Conservation (phyloP, 805 yeast species). For the Kodamaea lidongshanica region DNA sequence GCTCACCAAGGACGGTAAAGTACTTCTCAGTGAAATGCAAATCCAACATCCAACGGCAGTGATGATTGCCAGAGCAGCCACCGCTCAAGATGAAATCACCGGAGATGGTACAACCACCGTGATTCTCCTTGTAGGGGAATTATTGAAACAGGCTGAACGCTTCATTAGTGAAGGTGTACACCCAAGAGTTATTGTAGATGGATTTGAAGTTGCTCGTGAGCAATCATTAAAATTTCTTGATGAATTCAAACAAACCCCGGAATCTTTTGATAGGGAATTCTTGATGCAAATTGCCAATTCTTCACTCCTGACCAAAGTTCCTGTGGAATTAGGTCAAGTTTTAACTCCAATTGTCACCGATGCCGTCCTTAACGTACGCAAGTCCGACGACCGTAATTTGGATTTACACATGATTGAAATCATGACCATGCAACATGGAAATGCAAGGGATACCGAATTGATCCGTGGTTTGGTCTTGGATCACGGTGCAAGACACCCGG, state of each 20-base stretch:
- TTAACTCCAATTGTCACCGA: conserved; percentile 94
- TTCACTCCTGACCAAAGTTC: conserved; percentile 82
- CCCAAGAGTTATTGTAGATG: conserved; percentile 91
- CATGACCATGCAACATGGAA: conserved; percentile 95
- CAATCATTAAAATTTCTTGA: conserved; percentile 67
- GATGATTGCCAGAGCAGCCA: conserved; percentile 84
- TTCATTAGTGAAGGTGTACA: conserved; percentile 91
- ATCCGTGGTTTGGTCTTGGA: conserved; percentile 89
- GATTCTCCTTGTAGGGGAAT: conserved; percentile 87
- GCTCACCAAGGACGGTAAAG: conserved; percentile 96
- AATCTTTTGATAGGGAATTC: conserved; percentile 73
- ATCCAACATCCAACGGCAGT: conserved; percentile 54
- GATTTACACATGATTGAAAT: conserved; percentile 97
- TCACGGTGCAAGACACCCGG: conserved; percentile 99
- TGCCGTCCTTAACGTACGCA: conserved; percentile 78
- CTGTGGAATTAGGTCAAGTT: conserved; percentile 66
- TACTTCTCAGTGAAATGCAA: conserved; percentile 90
- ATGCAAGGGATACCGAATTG: conserved; percentile 75
- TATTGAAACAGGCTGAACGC: conserved; percentile 90
- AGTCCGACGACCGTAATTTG: conserved; percentile 41
- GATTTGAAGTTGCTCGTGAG: conserved; percentile 84
- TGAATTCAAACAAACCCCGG: conserved; percentile 48
- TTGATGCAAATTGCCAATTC: conserved; percentile 88
- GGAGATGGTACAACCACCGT: conserved; percentile 99
- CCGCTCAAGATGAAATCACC: conserved; percentile 98